phyloP scores from a whole-genome alignment of 192 early-diverging fungal genomes.

The Linnemannia zychae region DNA sequence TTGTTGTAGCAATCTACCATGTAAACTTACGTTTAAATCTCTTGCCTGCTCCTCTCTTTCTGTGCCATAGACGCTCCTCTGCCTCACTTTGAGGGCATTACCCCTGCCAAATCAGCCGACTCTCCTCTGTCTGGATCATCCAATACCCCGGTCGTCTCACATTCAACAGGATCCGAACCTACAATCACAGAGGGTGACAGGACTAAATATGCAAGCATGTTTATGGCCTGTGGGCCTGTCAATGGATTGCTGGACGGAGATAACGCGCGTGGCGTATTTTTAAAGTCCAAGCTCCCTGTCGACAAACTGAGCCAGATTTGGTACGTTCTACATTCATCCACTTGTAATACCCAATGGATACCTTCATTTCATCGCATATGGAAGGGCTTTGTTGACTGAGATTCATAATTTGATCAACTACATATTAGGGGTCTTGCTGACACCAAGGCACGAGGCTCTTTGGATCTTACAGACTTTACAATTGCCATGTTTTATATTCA shows the following conservation, averaged over 20 bases:
- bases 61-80: conserved; percentile 57
- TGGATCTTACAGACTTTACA: conserved; percentile 88
- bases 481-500: conserved; percentile 93
- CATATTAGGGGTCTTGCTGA: conserved; percentile 80
- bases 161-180: conserved; percentile 39
- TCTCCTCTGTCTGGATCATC: conserved; percentile 4
- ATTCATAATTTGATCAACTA: neutral
- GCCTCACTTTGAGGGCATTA: conserved; percentile 73
- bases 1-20: too few relatives aligned
- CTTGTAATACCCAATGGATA: neutral
- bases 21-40: neutral
- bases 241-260: conserved; percentile 70
- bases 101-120: conserved; percentile 24
- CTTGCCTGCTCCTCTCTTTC: neutral
- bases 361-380: neutral
- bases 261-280: conserved; percentile 79
- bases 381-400: neutral
- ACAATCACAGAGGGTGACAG: conserved; percentile 37
- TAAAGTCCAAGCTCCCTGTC: conserved; percentile 83
- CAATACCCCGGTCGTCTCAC: conserved; percentile 18
- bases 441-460: conserved; percentile 72
- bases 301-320: conserved; percentile 88
- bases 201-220: conserved; percentile 55
- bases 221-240: conserved; percentile 39
- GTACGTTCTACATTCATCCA: conserved; percentile 51